Conservation (phyloP, 2,329 filamentous ascomycete genomes). For the Aspergillus glaucus region DNA sequence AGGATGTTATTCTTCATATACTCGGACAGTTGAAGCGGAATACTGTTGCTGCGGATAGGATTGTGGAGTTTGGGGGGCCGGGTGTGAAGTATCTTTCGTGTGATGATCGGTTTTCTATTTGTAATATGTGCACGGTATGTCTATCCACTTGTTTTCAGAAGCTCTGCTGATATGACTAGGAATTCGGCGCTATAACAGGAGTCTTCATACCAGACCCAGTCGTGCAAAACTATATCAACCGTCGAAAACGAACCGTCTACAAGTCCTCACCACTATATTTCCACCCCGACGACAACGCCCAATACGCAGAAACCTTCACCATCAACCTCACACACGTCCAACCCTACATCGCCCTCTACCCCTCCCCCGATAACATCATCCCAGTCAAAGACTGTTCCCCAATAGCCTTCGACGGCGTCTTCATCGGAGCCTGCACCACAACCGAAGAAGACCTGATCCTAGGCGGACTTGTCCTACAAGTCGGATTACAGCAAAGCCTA, state of each 20-base stretch:
- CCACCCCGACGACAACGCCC: slow-evolving; percentile 32
- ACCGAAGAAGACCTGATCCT: slow-evolving; percentile 42
- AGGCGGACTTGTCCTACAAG: slow-evolving; percentile 36
- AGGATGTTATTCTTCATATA: slow-evolving; percentile 44
- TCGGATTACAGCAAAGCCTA: slow-evolving; percentile 28
- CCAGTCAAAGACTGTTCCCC: slow-evolving; percentile 30
- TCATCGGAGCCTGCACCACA: slow-evolving; percentile 45
- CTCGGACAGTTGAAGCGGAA: slow-evolving; percentile 41
- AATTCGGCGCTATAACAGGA: slow-evolving; percentile 42
- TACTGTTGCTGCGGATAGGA: slow-evolving; percentile 39
- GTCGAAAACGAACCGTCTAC: slow-evolving; percentile 1
- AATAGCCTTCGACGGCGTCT: slow-evolving; percentile 36
- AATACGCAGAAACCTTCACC: slow-evolving; percentile 31
- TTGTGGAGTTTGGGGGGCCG: slow-evolving; percentile 43
- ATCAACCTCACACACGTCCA: slow-evolving; percentile 37
- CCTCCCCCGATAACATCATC: slow-evolving; percentile 41
- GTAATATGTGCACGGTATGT: slow-evolving; percentile 40
- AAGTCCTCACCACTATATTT: slow-evolving; percentile 29
- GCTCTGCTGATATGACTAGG: slow-evolving; percentile 9
- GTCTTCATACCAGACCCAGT: slow-evolving; percentile 38
- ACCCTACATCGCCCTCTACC: slow-evolving; percentile 37
- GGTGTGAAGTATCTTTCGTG: slow-evolving; percentile 34
- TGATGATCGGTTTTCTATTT: slow-evolving; percentile 44
- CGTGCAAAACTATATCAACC: slow-evolving; percentile 22
- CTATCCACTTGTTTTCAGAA: not conserved